These are phyloP conservation scores for Monascus purpureus DNA, from an alignment of 495 filamentous ascomycete genomes.

Conservation along the genomic window DNA sequence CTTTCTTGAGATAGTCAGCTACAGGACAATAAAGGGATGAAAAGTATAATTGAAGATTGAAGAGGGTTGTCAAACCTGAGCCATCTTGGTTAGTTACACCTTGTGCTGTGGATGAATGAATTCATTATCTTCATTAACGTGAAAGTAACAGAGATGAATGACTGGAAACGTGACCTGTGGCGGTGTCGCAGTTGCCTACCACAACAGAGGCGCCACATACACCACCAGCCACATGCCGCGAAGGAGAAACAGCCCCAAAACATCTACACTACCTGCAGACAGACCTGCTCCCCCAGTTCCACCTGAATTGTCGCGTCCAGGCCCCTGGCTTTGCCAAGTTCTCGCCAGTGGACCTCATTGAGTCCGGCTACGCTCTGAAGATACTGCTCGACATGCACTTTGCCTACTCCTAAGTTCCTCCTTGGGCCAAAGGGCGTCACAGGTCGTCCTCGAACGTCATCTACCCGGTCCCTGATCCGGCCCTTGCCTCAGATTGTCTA, in stretches of 20 bases:
- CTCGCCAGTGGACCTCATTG: not conserved
- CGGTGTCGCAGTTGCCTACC: constrained; percentile 3
- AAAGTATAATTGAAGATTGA: not conserved
- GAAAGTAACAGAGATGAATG: too few relatives aligned
- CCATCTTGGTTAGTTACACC: constrained; percentile 1
- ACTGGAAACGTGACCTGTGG: too few relatives aligned
- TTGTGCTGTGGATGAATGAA: not conserved
- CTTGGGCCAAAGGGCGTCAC: constrained; percentile 12
- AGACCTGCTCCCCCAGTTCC: not conserved
- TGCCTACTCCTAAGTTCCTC: constrained; percentile 9
- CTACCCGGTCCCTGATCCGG: constrained; percentile 7
- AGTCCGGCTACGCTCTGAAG: not conserved
- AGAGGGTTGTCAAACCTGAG: constrained; percentile 1
- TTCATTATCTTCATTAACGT: too few relatives aligned
- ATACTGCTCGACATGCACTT: constrained; percentile 14
- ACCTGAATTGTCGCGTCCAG: not conserved
- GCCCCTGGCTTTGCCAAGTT: not conserved
- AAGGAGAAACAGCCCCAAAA: not conserved
- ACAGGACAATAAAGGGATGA: constrained; percentile 1
- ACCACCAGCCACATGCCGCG: constrained; percentile 2
- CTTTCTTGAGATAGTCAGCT: constrained; percentile 48
- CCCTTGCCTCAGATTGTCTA: too few relatives aligned
- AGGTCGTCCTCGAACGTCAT: constrained; percentile 11
- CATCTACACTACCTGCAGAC: not conserved
- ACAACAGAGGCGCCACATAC: constrained; percentile 2